A percentile compares a stretch with the other conserved stretches of the same genome.
These are phyloP conservation scores for Pholiota conissans DNA, from an alignment of 768 basidiomycete genomes.

Conservation along the genomic window DNA sequence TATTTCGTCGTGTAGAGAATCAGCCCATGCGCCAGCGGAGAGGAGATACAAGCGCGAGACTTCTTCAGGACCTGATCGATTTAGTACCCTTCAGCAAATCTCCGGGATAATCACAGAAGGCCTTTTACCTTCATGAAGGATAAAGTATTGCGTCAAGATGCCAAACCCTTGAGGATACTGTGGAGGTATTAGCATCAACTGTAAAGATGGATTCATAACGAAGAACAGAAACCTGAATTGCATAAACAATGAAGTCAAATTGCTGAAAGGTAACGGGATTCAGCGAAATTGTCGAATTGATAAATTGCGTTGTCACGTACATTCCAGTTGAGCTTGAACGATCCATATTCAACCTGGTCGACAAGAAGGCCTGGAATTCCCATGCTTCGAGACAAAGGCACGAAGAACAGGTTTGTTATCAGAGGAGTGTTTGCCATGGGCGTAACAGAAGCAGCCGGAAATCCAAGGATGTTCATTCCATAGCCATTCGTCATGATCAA, in stretches of 20 bases:
- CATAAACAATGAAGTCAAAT: constrained; percentile 56
- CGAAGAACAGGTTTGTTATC: constrained; percentile 49
- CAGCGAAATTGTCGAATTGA: not conserved
- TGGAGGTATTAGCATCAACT: not conserved
- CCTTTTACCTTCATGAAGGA: constrained; percentile 62
- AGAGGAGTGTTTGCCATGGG: constrained; percentile 50
- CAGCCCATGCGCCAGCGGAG: constrained; percentile 48
- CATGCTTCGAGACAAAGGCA: constrained; percentile 43
- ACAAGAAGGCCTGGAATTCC: constrained; percentile 53
- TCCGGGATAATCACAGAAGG: not conserved
- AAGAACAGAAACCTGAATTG: constrained; percentile 41
- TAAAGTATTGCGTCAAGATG: constrained; percentile 35
- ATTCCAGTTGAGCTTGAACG: constrained; percentile 58
- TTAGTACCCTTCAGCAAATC: too few species aligned
- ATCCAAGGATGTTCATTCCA: constrained; percentile 45
- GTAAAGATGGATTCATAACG: not conserved
- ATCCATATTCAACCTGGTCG: constrained; percentile 52
- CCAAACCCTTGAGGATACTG: constrained; percentile 34
- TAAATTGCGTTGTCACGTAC: constrained; percentile 31
- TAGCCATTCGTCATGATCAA: constrained; percentile 52
- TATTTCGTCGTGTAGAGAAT: constrained; percentile 65
- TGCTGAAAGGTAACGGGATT: constrained; percentile 33
- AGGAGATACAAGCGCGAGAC: constrained; percentile 51
- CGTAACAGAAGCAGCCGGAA: constrained; percentile 47
- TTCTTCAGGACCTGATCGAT: constrained; percentile 52